Evolutionary conservation across 2,329 filamentous ascomycete species (phyloP).

Genomic region (Rasamsonia emersonii): DNA sequence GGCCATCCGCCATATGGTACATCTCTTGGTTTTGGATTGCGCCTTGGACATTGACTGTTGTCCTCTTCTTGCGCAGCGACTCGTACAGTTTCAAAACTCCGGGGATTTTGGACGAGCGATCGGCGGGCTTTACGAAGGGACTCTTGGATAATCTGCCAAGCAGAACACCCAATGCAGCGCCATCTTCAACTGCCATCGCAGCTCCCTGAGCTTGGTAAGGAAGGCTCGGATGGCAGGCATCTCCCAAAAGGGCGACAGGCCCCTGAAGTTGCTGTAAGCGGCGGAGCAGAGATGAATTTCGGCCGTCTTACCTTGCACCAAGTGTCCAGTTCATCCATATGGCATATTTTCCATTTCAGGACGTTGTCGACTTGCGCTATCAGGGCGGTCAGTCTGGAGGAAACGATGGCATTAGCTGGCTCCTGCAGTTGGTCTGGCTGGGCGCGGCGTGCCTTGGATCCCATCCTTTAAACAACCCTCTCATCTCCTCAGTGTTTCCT

Average conservation of each 20-base stretch:
- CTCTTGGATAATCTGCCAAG: constrained; percentile 1
- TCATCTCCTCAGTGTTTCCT: constrained; percentile 22
- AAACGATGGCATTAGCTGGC: too few relatives aligned
- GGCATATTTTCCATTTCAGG: constrained; percentile 63
- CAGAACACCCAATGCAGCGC: constrained; percentile 54
- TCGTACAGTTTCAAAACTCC: constrained; percentile 38
- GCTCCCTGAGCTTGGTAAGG: constrained; percentile 57
- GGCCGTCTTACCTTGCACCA: constrained; percentile 33
- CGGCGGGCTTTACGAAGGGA: not conserved
- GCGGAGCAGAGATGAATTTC: too few relatives aligned
- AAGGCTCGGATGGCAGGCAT: constrained; percentile 57
- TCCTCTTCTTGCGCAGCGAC: constrained; percentile 35
- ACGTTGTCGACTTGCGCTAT: too few relatives aligned
- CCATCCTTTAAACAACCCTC: constrained; percentile 51
- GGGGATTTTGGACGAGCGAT: constrained; percentile 30
- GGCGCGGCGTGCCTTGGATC: constrained; percentile 44
- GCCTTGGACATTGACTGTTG: constrained; percentile 13
- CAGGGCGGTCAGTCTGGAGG: too few relatives aligned
- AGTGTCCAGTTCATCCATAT: constrained; percentile 38
- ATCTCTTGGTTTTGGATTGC: constrained; percentile 12
- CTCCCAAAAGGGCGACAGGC: constrained; percentile 33
- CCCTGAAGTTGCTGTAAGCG: too few relatives aligned
- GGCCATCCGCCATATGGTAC: constrained; percentile 15
- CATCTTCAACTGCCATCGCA: constrained; percentile 60
- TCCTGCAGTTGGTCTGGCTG: constrained; percentile 45